phyloP scores from a whole-genome alignment of 2,329 filamentous ascomycete genomes.

The Tolypocladium ophioglossoides region DNA sequence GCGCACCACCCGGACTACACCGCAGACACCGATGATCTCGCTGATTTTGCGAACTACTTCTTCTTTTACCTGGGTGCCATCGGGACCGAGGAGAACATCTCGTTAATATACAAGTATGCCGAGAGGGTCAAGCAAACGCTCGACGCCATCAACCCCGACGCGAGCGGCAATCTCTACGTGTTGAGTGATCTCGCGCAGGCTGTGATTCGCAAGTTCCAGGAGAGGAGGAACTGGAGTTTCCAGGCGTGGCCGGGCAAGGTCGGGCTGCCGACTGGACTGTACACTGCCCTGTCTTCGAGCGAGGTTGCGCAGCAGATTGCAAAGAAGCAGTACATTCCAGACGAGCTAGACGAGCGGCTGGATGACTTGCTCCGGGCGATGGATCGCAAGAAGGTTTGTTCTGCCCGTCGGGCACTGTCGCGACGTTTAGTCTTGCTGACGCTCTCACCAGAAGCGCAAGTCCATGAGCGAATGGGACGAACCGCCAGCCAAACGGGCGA shows the following conservation, averaged over 20 bases:
- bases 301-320: conserved; percentile 75
- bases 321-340: conserved; percentile 72
- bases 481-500: conserved; percentile 27
- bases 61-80: conserved; percentile 79
- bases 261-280: conserved; percentile 69
- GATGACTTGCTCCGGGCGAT: conserved; percentile 55
- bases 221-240: conserved; percentile 75
- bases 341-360: conserved; percentile 63
- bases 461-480: conserved; percentile 38
- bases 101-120: conserved; percentile 81
- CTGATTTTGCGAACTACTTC: conserved; percentile 80
- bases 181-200: conserved; percentile 79
- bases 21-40: conserved; percentile 52
- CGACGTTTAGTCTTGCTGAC: conserved; percentile 13
- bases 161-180: conserved; percentile 70
- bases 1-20: conserved; percentile 91
- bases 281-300: conserved; percentile 64
- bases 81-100: conserved; percentile 77
- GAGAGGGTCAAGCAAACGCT: conserved; percentile 85
- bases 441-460: conserved; percentile 42
- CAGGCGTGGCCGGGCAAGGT: conserved; percentile 76
- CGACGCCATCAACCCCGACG: conserved; percentile 60
- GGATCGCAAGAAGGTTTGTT: conserved; percentile 60
- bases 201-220: conserved; percentile 75
- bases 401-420: background rate